Evolutionary conservation across 352 stramenopile genomes (phyloP).

Genomic region (Phytophthora sansomeana): DNA sequence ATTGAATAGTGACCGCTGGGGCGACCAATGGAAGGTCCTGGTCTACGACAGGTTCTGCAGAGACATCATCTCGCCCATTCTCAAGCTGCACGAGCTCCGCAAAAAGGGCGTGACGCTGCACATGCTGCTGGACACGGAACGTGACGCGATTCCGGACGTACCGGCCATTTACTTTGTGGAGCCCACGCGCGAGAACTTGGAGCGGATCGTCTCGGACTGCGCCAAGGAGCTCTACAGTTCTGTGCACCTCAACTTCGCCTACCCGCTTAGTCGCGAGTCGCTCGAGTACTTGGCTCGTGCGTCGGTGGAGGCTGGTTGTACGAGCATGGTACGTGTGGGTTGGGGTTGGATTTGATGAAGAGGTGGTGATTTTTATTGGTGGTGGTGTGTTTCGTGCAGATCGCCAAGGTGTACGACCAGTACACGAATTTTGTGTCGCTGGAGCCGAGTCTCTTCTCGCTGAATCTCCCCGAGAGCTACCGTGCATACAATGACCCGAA

Average conservation of each 20-base stretch:
- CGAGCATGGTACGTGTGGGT: conserved; percentile 65
- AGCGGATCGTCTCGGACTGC: conserved; percentile 95
- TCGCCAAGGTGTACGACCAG: conserved; percentile 97
- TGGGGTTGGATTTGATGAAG: neutral
- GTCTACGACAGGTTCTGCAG: conserved; percentile 97
- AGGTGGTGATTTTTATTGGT: conserved; percentile 1
- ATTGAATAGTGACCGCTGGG: conserved; percentile 68
- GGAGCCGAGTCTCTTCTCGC: conserved; percentile 95
- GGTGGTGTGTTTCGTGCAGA: conserved; percentile 39
- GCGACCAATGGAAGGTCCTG: conserved; percentile 95
- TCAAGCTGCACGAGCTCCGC: conserved; percentile 97
- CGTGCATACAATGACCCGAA: conserved; percentile 93
- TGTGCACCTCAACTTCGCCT: conserved; percentile 95
- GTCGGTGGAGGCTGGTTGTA: conserved; percentile 79
- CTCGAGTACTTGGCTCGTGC: conserved; percentile 89
- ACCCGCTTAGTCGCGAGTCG: conserved; percentile 85
- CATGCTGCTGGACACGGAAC: conserved; percentile 94
- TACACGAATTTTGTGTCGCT: conserved; percentile 98
- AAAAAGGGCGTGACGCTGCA: conserved; percentile 98
- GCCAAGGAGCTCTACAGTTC: conserved; percentile 93
- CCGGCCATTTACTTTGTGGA: conserved; percentile 98
- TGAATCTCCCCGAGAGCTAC: conserved; percentile 95
- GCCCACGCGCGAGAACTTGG: conserved; percentile 95
- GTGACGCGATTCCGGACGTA: conserved; percentile 97
- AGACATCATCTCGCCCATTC: conserved; percentile 98